Percentiles rank a stretch among this genome's conserved stretches.
Evolutionary conservation across 2,329 filamentous ascomycete species (phyloP).

Genomic region (Colletotrichum tamarilloi): DNA sequence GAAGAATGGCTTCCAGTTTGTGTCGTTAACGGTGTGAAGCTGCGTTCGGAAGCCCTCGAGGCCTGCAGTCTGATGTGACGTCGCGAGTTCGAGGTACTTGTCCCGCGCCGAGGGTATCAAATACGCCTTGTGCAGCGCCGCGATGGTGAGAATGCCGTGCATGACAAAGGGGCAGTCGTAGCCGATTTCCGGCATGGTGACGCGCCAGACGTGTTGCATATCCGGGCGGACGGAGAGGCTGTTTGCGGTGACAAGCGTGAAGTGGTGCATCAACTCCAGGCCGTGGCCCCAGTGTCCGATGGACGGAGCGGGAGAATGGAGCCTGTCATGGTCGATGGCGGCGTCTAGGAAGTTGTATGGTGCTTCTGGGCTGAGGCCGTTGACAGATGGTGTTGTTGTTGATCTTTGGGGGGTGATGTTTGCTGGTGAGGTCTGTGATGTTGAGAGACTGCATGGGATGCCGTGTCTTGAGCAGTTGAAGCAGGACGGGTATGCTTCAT

Average conservation of each 20-base stretch:
- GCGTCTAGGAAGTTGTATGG: neutral
- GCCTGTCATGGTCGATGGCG: neutral
- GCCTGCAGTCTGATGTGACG: constrained; percentile 45
- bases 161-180: constrained; percentile 43
- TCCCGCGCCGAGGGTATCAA: constrained; percentile 40
- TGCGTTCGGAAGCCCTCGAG: constrained; percentile 43
- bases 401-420: neutral
- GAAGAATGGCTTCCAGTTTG: constrained; percentile 47
- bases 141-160: constrained; percentile 45
- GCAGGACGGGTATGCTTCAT: constrained; percentile 43
- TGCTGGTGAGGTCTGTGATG: neutral
- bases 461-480: constrained; percentile 45
- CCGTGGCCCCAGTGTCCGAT: constrained; percentile 27
- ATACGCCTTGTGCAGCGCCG: constrained; percentile 45
- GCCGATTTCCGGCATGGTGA: constrained; percentile 41
- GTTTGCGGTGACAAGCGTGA: constrained; percentile 40
- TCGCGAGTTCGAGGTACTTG: constrained; percentile 41
- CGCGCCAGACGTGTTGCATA: constrained; percentile 41
- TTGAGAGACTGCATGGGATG: constrained; percentile 42
- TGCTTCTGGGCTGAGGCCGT: neutral
- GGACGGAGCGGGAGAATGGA: neutral
- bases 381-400: neutral
- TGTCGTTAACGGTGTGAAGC: constrained; percentile 36
- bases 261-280: constrained; percentile 47
- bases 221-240: constrained; percentile 40